Base-by-base conservation (phyloP, 2,329 filamentous ascomycete genomes). In the Penicillium sp. region DNA sequence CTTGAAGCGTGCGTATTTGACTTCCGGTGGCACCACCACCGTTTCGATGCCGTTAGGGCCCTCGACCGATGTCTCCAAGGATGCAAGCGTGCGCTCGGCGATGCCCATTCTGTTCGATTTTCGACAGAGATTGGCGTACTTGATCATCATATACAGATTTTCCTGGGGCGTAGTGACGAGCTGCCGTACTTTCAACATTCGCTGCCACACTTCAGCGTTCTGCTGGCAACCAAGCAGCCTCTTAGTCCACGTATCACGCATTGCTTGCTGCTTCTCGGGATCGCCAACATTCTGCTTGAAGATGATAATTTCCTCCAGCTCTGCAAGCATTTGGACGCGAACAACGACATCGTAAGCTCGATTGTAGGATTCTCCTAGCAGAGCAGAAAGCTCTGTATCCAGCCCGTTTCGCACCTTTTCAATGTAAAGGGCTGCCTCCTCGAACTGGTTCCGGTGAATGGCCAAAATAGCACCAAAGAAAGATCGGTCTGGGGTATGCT, bases 81-180 rank as follows among this genome's bases (percentile, higher is more conserved):
- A 90, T 70, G 94, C 92, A 53, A 99, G 78, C 11, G 92, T 95
- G 75, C 96, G 95, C 75, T 99, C 94, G 0, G 94, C 94, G 49
- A 99, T 83, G 9, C 94, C 93, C 81, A 93, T 92, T 28, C 94
- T 88, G 57, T 91, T 89, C 46, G 93, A 96, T 74, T 99, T 99
- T 66, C 95, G 89, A 74, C 95, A 99, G 5, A 99, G 84, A 66
- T 97, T 99, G 66, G 94, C 90, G 71, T 97, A 99, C 71, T 99
- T 99, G 79, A 99, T 97, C 86, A 92, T 97, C 91, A 99, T 99
- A 66, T 96, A 90, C 80, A 96, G 91, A 67, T 97, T 97, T 71
- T 99, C 92, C 33, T 85, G 85, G 0, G 95, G 93, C 0, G 87
- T 87, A 60, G 97, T 93, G 58, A 99, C 94, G 52, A 99, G 81